Conservation (phyloP, 257 asterid genomes). For the Anisodus tanguticus region DNA sequence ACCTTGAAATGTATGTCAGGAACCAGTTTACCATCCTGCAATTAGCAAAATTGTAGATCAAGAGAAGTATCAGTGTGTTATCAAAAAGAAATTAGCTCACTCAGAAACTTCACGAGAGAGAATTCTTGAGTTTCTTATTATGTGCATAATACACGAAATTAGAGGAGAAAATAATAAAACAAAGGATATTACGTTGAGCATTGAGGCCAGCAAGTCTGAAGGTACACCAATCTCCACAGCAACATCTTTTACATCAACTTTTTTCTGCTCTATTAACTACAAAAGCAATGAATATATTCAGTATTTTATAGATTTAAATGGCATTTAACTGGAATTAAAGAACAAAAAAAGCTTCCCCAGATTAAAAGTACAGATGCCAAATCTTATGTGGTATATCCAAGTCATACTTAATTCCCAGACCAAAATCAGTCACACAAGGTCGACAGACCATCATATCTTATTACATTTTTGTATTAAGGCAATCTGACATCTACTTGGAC, state of each 20-base stretch:
- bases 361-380: constrained; percentile 10
- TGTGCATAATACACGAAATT: constrained; percentile 30
- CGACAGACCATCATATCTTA: constrained; percentile 4
- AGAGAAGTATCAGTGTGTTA: background rate
- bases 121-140: constrained; percentile 29
- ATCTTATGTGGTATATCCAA: constrained; percentile 8
- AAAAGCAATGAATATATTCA: constrained; percentile 27
- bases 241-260: constrained; percentile 67
- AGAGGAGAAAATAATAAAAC: constrained; percentile 14
- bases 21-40: constrained; percentile 66
- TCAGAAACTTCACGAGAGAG: constrained; percentile 4
- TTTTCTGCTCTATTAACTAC: constrained; percentile 82
- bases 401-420: background rate
- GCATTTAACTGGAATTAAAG: background rate
- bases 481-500: background rate
- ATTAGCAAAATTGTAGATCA: constrained; percentile 1
- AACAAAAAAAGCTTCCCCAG: background rate
- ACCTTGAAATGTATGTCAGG: constrained; percentile 68
- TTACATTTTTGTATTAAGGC: background rate
- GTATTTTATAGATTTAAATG: background rate
- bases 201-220: constrained; percentile 58
- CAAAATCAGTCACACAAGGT: background rate
- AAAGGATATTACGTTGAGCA: constrained; percentile 63
- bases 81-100: constrained; percentile 14
- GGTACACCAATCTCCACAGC: constrained; percentile 84